Evolutionary conservation across 495 filamentous ascomycete genomes (phyloP).

Genomic region (Chlorociboria aeruginascens): DNA sequence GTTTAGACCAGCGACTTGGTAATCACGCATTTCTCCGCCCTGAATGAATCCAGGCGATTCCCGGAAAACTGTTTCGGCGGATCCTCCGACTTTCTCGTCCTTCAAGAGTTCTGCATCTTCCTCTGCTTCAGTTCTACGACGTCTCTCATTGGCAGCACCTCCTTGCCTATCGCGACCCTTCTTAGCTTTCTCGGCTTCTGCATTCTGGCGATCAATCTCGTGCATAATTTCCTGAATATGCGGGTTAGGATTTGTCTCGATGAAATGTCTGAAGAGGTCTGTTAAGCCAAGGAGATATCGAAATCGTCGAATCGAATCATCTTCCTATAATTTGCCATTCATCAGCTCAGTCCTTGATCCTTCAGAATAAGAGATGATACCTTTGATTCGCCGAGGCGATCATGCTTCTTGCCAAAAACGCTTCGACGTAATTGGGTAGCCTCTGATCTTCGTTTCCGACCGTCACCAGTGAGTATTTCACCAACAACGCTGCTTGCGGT

Average conservation of each 20-base stretch:
- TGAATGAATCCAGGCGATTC: constrained; percentile 85
- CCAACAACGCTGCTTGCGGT: constrained; percentile 80
- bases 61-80: constrained; percentile 78
- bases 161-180: constrained; percentile 67
- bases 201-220: constrained; percentile 88
- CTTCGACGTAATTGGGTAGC: constrained; percentile 78
- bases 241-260: constrained; percentile 91
- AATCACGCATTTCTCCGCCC: constrained; percentile 84
- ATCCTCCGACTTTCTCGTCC: constrained; percentile 78
- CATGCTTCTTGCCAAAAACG: constrained; percentile 90
- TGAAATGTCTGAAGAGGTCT: constrained; percentile 98
- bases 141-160: constrained; percentile 69
- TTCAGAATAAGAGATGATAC: constrained; percentile 31
- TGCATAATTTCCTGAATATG: constrained; percentile 82
- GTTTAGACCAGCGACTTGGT: constrained; percentile 88
- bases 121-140: constrained; percentile 88
- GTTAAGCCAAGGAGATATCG: constrained; percentile 92
- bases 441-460: constrained; percentile 73
- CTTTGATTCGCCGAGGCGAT: constrained; percentile 79
- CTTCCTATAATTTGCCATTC: constrained; percentile 46
- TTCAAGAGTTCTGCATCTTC: constrained; percentile 92
- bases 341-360: neutral
- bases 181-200: constrained; percentile 56
- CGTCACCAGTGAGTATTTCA: constrained; percentile 52
- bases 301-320: constrained; percentile 90